Evolutionary conservation across 192 early-diverging fungal species (phyloP), one percentile per base, ranked within the genome.

Genomic region (Coemansia sp.): DNA sequence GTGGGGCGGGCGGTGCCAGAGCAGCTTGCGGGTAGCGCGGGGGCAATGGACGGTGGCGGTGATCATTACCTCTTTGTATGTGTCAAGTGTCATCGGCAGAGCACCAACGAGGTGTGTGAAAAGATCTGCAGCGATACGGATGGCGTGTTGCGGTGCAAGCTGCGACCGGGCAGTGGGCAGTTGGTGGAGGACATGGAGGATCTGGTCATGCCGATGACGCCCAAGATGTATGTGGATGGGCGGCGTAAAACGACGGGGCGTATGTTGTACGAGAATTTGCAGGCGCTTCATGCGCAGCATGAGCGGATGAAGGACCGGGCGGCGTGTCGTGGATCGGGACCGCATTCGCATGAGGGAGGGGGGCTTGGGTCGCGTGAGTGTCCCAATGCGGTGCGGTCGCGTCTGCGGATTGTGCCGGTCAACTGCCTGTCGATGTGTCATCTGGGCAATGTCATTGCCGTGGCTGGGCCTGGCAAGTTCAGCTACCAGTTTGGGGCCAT

Each of bases 61-160:
- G 70, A 74, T 51, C 70, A 74, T 41, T 67, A 67, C 21, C 46
- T 74, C 38, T 74, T 74, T 63, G 70, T 74, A 0, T 74, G 70
- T 34, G 47, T 67, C 22, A 74, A 74, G 37, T 74, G 70, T 28
- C 64, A 74, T 45, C 64, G 70, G 8, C 69, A 62, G 56, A 74
- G 52, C 47, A 64, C 64, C 5, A 74, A 67, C 31, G 64, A 74
- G 37, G 63, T 67, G 40, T 74, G 70, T 44, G 70, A 74, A 48
- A 67, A 67, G 51, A 60, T 67, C n/a, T 74, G 70, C 38, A 74
- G 70, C 35, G 64, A 74, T 51, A 56, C 63, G 54, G 64, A 67
- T 28, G 70, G 64, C 18, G 70, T 67, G 35, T 38, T 67, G 26
- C 58, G 70, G 16, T 67, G 64, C 54, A 74, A 64, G 51, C 59